Evolutionary conservation across 2,329 filamentous ascomycete species (phyloP).

Genomic region (Fusarium virguliforme): DNA sequence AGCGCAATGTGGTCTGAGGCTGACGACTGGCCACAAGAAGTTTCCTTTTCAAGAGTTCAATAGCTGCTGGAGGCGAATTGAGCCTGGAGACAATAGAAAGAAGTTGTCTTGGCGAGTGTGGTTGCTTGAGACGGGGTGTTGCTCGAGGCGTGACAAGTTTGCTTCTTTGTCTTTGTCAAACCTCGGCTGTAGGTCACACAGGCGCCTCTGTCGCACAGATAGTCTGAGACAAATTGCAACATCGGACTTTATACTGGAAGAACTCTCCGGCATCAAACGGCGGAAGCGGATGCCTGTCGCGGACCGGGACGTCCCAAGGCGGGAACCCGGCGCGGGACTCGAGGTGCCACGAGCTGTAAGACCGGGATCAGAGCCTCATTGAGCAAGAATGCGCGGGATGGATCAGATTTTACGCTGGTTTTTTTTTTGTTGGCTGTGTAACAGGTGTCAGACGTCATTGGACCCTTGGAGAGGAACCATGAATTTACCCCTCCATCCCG

Average conservation of each 20-base stretch:
- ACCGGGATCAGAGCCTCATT: conserved; percentile 20
- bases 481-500: conserved; percentile 37
- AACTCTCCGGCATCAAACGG: not conserved
- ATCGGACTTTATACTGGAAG: too few relatives aligned
- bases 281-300: not conserved
- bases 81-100: not conserved
- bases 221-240: too few relatives aligned
- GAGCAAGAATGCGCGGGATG: conserved; percentile 47
- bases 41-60: not conserved
- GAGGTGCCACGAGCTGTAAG: not conserved
- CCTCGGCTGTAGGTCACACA: not conserved
- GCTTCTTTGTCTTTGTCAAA: not conserved
- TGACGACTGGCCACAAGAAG: not conserved
- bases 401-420: conserved; percentile 1
- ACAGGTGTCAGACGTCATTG: conserved; percentile 33
- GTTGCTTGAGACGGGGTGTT: not conserved
- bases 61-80: not conserved
- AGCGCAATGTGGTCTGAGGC: not conserved
- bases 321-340: not conserved
- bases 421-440: conserved; percentile 28
- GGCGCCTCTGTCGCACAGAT: not conserved
- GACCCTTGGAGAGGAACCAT: conserved; percentile 15
- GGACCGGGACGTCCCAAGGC: not conserved
- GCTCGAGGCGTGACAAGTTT: not conserved
- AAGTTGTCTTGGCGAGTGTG: not conserved